Evolutionary conservation across 2,329 filamentous ascomycete species (phyloP).

Genomic region (Didymella lethalis): DNA sequence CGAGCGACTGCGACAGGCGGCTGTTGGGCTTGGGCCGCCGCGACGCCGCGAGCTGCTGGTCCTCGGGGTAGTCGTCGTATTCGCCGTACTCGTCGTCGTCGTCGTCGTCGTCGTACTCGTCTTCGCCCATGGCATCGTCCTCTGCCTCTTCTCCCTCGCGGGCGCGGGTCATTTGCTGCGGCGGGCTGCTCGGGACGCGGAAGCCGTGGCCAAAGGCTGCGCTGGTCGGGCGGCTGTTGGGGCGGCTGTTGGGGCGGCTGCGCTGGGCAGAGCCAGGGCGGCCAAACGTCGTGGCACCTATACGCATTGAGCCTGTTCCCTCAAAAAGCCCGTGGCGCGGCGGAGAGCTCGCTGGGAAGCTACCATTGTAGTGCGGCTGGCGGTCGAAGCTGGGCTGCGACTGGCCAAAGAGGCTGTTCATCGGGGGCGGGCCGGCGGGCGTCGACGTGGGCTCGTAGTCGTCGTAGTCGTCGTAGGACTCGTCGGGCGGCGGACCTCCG

Average conservation of each 20-base stretch:
- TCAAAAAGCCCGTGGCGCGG: slow-evolving; percentile 41
- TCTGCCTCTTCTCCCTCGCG: slow-evolving; percentile 25
- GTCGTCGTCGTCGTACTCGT: slow-evolving; percentile 37
- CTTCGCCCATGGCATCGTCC: slow-evolving; percentile 47
- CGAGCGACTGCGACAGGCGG: slow-evolving; percentile 41
- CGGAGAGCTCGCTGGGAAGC: slow-evolving; percentile 43
- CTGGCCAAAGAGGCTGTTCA: slow-evolving; percentile 14
- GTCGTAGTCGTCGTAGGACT: slow-evolving; percentile 49
- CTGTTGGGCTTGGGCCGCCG: slow-evolving; percentile 33
- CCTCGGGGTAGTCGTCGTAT: slow-evolving; percentile 53
- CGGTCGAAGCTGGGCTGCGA: slow-evolving; percentile 42
- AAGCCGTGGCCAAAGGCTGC: slow-evolving; percentile 35
- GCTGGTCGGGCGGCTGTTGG: slow-evolving; percentile 38
- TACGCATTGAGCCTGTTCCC: slow-evolving; percentile 38
- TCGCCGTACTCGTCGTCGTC: slow-evolving; percentile 53
- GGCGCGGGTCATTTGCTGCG: slow-evolving; percentile 23
- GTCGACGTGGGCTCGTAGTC: slow-evolving; percentile 61
- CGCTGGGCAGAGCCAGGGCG: slow-evolving; percentile 39
- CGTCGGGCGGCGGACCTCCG: slow-evolving; percentile 63
- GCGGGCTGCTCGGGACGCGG: slow-evolving; percentile 50
- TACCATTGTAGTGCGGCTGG: slow-evolving; percentile 53
- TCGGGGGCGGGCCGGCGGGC: slow-evolving; percentile 61
- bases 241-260: slow-evolving; percentile 36
- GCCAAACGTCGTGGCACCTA: slow-evolving; percentile 41
- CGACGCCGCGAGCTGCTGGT: slow-evolving; percentile 56